Conservation (phyloP, 257 asterid genomes). For the Nicotiana paniculata region DNA sequence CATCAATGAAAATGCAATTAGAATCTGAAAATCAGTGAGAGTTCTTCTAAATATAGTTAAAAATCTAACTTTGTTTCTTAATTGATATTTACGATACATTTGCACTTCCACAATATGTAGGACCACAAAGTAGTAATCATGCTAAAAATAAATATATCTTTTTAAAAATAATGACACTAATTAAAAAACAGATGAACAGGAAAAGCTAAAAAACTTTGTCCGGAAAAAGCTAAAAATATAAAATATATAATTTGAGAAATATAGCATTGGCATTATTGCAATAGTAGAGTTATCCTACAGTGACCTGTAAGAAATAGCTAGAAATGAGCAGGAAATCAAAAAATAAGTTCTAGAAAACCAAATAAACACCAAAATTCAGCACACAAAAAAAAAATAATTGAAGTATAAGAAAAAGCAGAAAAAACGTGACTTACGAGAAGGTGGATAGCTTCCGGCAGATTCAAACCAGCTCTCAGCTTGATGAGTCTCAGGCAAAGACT, state of each 20-base stretch:
- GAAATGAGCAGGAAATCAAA: background rate
- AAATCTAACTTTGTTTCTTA: no score
- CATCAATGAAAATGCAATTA: no score
- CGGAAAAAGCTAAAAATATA: background rate
- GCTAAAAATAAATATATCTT: no score
- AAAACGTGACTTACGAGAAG: slow-evolving; percentile 60
- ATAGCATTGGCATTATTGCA: background rate
- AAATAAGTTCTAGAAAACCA: background rate
- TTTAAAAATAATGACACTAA: no score
- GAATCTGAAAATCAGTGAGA: no score
- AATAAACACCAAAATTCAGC: background rate
- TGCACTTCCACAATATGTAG: no score
- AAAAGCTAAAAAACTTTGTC: background rate
- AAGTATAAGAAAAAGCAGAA: background rate
- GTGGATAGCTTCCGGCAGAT: slow-evolving; percentile 75
- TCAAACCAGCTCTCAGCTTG: slow-evolving; percentile 78
- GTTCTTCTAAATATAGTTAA: no score
- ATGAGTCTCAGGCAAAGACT: slow-evolving; percentile 50
- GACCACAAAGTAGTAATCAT: no score
- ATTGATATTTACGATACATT: no score
- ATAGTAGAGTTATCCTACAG: background rate
- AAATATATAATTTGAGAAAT: background rate
- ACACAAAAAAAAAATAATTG: background rate
- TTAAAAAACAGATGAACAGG: background rate
- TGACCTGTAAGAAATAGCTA: background rate